phyloP scores from a whole-genome alignment of 2,329 filamentous ascomycete species.

The Pseudogymnoascus sp. region DNA sequence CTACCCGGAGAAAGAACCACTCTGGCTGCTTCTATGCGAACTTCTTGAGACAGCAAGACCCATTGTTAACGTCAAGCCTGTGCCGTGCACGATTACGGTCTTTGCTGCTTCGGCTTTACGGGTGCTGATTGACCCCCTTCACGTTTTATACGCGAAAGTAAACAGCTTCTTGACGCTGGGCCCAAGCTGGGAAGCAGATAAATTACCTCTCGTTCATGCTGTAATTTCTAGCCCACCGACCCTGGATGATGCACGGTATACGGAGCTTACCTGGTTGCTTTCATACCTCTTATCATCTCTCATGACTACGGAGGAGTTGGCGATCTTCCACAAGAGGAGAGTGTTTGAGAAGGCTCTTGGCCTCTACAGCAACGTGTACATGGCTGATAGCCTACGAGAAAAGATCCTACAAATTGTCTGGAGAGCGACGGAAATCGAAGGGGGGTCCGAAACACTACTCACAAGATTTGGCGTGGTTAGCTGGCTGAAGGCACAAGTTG shows the following conservation, averaged over 20 bases:
- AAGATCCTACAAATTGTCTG: constrained; percentile 56
- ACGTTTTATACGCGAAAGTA: constrained; percentile 77
- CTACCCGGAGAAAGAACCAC: constrained; percentile 66
- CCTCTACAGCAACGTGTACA: constrained; percentile 58
- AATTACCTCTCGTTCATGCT: constrained; percentile 61
- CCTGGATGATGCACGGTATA: constrained; percentile 63
- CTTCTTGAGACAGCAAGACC: constrained; percentile 63
- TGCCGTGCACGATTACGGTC: constrained; percentile 67
- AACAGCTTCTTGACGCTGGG: constrained; percentile 74
- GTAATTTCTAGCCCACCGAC: constrained; percentile 58
- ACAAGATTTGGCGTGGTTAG: constrained; percentile 67
- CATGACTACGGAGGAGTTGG: constrained; percentile 50
- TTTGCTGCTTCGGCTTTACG: constrained; percentile 65
- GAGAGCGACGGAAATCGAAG: constrained; percentile 57
- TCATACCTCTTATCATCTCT: constrained; percentile 61
- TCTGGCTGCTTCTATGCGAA: constrained; percentile 74
- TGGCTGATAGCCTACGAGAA: constrained; percentile 47
- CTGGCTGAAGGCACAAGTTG: constrained; percentile 61
- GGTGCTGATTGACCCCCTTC: constrained; percentile 67
- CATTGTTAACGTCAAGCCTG: constrained; percentile 44
- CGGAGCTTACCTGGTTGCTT: constrained; percentile 68
- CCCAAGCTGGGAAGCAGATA: constrained; percentile 67
- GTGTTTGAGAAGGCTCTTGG: constrained; percentile 70
- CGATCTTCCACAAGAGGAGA: constrained; percentile 50
- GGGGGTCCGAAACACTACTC: constrained; percentile 70